These are phyloP conservation scores for Strigomonas culicis DNA, from an alignment of 208 protist species.

Conservation along the genomic window DNA sequence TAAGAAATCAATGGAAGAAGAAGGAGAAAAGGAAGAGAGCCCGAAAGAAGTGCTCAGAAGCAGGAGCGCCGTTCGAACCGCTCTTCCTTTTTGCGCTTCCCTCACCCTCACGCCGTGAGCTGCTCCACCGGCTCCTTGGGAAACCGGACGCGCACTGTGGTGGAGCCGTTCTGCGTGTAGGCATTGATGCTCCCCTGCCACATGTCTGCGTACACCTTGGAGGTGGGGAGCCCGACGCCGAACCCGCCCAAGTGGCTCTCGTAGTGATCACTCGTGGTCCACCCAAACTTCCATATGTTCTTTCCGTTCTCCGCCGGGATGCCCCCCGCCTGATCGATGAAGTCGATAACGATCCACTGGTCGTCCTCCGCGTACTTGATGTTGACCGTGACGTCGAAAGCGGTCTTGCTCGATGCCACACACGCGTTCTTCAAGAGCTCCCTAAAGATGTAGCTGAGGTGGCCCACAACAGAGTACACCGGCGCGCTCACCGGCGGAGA, in stretches of 20 bases:
- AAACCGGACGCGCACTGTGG: constrained; percentile 79
- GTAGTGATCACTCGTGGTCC: constrained; percentile 67
- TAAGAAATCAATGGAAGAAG: neutral
- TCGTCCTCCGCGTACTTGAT: constrained; percentile 53
- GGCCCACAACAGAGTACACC: constrained; percentile 64
- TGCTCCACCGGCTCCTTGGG: constrained; percentile 69
- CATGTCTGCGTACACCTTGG: constrained; percentile 85
- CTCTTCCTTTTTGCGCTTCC: too few species aligned
- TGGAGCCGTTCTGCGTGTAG: constrained; percentile 43
- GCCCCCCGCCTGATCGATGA: constrained; percentile 63
- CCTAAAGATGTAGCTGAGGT: constrained; percentile 73
- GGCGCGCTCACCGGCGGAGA: constrained; percentile 9
- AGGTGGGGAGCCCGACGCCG: constrained; percentile 75
- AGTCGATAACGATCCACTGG: constrained; percentile 66
- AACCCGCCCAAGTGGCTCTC: constrained; percentile 70
- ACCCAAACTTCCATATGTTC: constrained; percentile 87
- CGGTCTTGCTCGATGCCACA: constrained; percentile 33
- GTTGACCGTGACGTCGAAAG: constrained; percentile 26
- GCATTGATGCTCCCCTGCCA: constrained; percentile 77
- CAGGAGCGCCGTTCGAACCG: too few species aligned
- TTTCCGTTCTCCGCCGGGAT: constrained; percentile 33
- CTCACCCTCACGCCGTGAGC: constrained; percentile 35
- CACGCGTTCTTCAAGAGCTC: constrained; percentile 89
- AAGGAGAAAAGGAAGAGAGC: neutral
- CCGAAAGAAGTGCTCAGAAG: neutral